Conservation (phyloP, 306 rosid genomes). For the Quillaja saponaria region DNA sequence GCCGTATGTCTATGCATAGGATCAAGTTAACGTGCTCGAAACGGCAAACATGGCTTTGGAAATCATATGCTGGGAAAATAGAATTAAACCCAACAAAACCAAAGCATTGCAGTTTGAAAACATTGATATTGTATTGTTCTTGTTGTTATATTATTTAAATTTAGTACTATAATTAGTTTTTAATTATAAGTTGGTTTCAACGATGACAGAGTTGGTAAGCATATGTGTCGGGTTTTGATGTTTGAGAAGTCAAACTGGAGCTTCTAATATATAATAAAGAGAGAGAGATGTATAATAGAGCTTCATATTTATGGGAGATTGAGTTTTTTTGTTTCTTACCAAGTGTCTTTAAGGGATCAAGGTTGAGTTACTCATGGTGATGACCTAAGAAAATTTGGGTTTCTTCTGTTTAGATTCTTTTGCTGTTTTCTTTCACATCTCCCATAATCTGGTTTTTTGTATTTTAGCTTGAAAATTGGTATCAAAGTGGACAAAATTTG, state of each 20-base stretch:
- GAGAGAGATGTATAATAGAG: conserved; percentile 25
- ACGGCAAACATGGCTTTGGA: conserved; percentile 67
- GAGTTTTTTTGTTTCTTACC: conserved; percentile 40
- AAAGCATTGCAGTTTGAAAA: conserved; percentile 64
- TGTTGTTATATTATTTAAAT: conserved; percentile 23
- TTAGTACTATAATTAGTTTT: not conserved
- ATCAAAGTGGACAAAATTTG: conserved; percentile 31
- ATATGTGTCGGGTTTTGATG: conserved; percentile 77
- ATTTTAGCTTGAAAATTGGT: conserved; percentile 35
- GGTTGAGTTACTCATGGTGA: conserved; percentile 41
- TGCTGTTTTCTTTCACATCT: conserved; percentile 29
- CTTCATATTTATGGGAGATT: conserved; percentile 40
- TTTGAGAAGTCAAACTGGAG: conserved; percentile 63
- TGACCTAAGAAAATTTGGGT: conserved; percentile 33
- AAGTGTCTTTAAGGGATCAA: conserved; percentile 44
- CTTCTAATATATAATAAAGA: conserved; percentile 29
- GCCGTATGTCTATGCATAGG: conserved; percentile 52
- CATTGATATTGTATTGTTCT: conserved; percentile 32
- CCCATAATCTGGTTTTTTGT: conserved; percentile 41
- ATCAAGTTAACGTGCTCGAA: conserved; percentile 71
- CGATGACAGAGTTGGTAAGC: conserved; percentile 62
- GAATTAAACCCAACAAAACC: too few species aligned
- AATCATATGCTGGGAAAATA: too few species aligned
- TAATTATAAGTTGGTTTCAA: conserved; percentile 26
- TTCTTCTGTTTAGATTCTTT: conserved; percentile 13